phyloP scores from a whole-genome alignment of 352 stramenopile genomes.

The Peronospora farinosa region DNA sequence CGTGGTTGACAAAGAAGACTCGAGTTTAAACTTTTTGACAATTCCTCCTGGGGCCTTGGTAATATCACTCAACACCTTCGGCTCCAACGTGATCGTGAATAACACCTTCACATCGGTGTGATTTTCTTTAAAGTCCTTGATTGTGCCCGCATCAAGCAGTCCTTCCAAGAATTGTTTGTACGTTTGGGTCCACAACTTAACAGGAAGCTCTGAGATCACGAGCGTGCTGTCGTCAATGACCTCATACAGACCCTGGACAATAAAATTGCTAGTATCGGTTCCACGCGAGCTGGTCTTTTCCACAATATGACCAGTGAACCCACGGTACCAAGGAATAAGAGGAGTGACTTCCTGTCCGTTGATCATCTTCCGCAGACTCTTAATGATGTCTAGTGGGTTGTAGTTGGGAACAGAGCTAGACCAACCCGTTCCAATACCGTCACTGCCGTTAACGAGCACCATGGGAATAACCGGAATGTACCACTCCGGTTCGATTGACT shows the following conservation, averaged over 20 bases:
- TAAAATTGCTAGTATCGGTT: slow-evolving; percentile 57
- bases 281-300: slow-evolving; percentile 57
- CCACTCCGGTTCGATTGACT: slow-evolving; percentile 89
- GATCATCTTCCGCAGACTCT: slow-evolving; percentile 62
- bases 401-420: slow-evolving; percentile 90
- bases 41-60: slow-evolving; percentile 66
- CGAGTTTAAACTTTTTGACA: slow-evolving; percentile 95
- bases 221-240: slow-evolving; percentile 84
- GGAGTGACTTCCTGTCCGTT: slow-evolving; percentile 44
- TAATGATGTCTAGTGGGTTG: slow-evolving; percentile 88
- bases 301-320: slow-evolving; percentile 86
- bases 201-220: slow-evolving; percentile 94
- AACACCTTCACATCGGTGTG: slow-evolving; percentile 90
- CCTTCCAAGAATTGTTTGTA: slow-evolving; percentile 95
- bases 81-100: slow-evolving; percentile 84
- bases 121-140: slow-evolving; percentile 91
- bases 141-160: slow-evolving; percentile 78
- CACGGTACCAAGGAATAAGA: slow-evolving; percentile 89
- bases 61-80: slow-evolving; percentile 64
- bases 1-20: slow-evolving; percentile 87
- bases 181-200: slow-evolving; percentile 93
- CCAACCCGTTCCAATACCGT: slow-evolving; percentile 97
- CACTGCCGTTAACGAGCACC: slow-evolving; percentile 93
- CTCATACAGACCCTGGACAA: slow-evolving; percentile 83
- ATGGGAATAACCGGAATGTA: slow-evolving; percentile 96